Percentiles rank a stretch among this genome's conserved stretches.
These are phyloP conservation scores for Pistacia atlantica DNA, from an alignment of 345 rosid species.

Conservation along the genomic window DNA sequence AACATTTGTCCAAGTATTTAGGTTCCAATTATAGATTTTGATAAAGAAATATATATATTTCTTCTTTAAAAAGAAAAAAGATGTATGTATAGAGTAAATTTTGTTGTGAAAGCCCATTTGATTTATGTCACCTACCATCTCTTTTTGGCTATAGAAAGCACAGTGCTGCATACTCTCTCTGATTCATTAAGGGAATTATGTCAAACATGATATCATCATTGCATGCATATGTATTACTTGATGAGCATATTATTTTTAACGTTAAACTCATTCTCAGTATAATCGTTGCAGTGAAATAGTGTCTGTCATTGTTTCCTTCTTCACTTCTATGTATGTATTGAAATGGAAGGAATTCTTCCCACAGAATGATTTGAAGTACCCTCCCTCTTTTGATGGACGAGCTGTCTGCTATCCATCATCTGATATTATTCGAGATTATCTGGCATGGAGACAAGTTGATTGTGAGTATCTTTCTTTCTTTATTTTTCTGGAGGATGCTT, in stretches of 20 bases:
- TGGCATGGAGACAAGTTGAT: conserved; percentile 97
- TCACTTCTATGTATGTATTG: conserved; percentile 67
- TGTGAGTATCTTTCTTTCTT: conserved; percentile 52
- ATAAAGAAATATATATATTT: background rate
- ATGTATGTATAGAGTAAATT: too few relatives aligned
- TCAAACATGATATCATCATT: background rate
- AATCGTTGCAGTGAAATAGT: conserved; percentile 53
- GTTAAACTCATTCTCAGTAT: background rate
- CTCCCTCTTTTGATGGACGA: conserved; percentile 89
- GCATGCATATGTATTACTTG: background rate
- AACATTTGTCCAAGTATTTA: background rate
- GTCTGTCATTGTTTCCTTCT: conserved; percentile 67
- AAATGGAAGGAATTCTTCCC: conserved; percentile 84
- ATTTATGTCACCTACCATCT: background rate
- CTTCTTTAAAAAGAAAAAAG: too few relatives aligned
- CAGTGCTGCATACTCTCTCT: background rate
- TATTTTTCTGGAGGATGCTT: background rate
- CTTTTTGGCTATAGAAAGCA: background rate
- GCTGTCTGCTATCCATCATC: conserved; percentile 83
- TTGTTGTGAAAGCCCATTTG: background rate
- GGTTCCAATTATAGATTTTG: background rate
- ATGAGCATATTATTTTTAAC: conserved; percentile 2
- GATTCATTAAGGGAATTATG: background rate
- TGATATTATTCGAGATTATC: conserved; percentile 77
- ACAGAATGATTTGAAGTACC: conserved; percentile 59